Evolutionary conservation across 345 rosid genomes (phyloP).

Genomic region (Zanthoxylum bungeanum): DNA sequence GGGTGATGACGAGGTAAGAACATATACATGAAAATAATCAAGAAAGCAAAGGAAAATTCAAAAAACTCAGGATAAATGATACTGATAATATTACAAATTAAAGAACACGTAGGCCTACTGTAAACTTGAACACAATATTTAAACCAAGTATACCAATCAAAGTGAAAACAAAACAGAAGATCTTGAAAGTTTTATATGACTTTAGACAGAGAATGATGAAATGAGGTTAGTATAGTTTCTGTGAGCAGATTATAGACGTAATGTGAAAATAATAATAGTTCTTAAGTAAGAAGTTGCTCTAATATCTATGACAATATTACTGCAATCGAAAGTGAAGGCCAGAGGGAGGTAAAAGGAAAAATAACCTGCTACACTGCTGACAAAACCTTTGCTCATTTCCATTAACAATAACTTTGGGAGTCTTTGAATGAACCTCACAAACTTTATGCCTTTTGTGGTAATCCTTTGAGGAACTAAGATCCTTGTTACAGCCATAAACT

Average conservation of each 20-base stretch:
- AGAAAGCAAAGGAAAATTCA: conserved; percentile 1
- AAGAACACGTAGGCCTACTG: background rate
- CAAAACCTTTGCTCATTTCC: conserved; percentile 59
- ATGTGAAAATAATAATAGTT: background rate
- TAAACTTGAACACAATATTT: background rate
- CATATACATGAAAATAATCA: background rate
- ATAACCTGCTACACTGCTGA: conserved; percentile 64
- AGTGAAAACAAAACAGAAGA: background rate
- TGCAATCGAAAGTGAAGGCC: background rate
- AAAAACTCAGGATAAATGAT: background rate
- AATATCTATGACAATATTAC: background rate
- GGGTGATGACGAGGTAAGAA: background rate
- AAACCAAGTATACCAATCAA: background rate
- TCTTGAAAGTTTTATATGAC: background rate
- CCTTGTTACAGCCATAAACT: conserved; percentile 55
- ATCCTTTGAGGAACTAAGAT: conserved; percentile 52
- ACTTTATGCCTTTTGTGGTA: conserved; percentile 61
- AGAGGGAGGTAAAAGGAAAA: background rate
- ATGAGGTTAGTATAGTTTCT: background rate
- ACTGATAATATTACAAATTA: background rate
- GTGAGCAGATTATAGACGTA: background rate
- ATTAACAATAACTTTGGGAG: conserved; percentile 50
- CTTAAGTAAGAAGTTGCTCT: background rate
- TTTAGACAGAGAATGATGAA: background rate
- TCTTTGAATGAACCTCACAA: conserved; percentile 56